Evolutionary conservation across 768 basidiomycete species (phyloP), one percentile per base, ranked within the genome.

Genomic region (Rubroboletus satanas): DNA sequence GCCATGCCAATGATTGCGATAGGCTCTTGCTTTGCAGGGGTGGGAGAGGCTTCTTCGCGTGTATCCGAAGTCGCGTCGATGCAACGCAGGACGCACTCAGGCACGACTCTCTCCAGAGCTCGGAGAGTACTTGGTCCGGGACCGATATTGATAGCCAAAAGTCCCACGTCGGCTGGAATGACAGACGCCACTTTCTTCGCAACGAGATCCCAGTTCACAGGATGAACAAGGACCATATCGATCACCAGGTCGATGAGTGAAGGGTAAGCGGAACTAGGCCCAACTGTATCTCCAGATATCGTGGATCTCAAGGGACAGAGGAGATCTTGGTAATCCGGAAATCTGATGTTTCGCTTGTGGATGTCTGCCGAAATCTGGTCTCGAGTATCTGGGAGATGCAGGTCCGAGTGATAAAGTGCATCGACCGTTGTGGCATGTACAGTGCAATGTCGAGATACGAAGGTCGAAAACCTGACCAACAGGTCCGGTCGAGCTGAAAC

Each of bases 1-100:
- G 85, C 83, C 85, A 88, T 87, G 9, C 88, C 88, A 45, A 88
- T 73, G 52, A 89, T 80, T 0, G 88, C 88, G 45, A 90, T 80
- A 4, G 82, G 78, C 44, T 81, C 77, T 57, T 77, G 75, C 38
- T 72, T 73, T 6, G 54, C 51, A 21, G 37, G 49, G 9, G 38
- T 14, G 8, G 48, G 35, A 32, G 12, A 14, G 10, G 54, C 46
- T n/a, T 45, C 59, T 26, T 44, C 55, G 6, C 46, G 31, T 18
- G 38, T 23, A 26, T 58, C 62, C 26, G 43, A 56, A 10, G 58
- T 47, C 10, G 59, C 62, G 33, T 66, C 63, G 17, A 49, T 23
- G 42, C 58, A 62, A 56, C 37, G 45, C 45, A 66, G 42, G 17
- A 51, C 45, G 21, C 55, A 54, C 45, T 56, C 59, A 28, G 68